Evolutionary conservation across 2,329 filamentous ascomycete species (phyloP), one percentile per base, ranked within the genome.

Genomic region (Fusarium denticulatum): DNA sequence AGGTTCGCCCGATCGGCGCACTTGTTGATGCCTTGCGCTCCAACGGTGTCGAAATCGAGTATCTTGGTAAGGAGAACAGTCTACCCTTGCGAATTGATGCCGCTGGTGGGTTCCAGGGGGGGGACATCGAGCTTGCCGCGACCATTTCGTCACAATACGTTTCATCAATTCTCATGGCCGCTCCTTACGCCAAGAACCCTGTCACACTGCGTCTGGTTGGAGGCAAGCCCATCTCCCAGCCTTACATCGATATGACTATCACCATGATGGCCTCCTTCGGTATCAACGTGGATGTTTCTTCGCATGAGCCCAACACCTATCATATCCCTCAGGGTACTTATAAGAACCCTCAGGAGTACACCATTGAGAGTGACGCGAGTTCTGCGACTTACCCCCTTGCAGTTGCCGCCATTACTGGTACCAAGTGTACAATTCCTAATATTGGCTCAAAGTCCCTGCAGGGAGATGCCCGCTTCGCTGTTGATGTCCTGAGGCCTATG

Each of bases 121-220:
- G 96, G 42, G 87, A 93, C 34, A 98, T 99, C 77, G 93, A 97
- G 80, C 88, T 99, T 64, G 94, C 95, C 16, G 96, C 96, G 2
- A 98, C 96, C 46, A 93, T 98, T 22, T 99, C 96, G 14, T 98
- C 96, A n/a, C 96, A 99, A 83, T 99, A 98, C 80, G 96, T 99
- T 42, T 98, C 96, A 0, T 98, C 96, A 4, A 91, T 99, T 72
- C 87, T 99, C 58, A 97, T 99, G 94, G 97, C 95, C 67, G 96
- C 96, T 0, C 96, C 96, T 1, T 99, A 98, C 79, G 96, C 96
- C 50, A 98, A 97, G 84, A 91, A 95, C 71, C 94, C 96, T 1
- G 95, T 99, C 42, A 98, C 94, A 1, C 85, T 99, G 74, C 92
- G 92, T 45, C 88, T 99, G 43, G 92, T 98, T 18, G 96, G 96